Evolutionary conservation across 2,329 filamentous ascomycete genomes (phyloP).

Genomic region (Phialophora verrucosa): DNA sequence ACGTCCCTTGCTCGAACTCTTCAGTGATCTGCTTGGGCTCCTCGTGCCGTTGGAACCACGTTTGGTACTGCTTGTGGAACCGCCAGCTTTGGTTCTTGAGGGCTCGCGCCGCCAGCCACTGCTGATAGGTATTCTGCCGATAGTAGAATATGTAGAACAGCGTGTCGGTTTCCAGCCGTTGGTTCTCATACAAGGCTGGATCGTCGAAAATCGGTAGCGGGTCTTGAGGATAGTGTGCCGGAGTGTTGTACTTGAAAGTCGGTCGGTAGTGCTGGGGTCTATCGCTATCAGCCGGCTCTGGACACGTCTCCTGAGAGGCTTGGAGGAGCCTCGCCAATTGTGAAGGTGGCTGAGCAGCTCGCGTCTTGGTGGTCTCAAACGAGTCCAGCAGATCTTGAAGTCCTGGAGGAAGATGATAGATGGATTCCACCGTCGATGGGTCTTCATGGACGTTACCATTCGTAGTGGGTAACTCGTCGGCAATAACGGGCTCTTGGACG

Average conservation of each 20-base stretch:
- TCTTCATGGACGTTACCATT: conserved; percentile 61
- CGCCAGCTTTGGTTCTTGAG: conserved; percentile 98
- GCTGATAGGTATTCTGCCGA: conserved; percentile 92
- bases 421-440: conserved; percentile 71
- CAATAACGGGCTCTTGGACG: conserved; percentile 40
- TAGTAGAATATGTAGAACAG: conserved; percentile 99
- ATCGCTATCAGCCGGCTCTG: conserved; percentile 79
- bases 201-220: conserved; percentile 92
- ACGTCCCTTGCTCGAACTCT: conserved; percentile 98
- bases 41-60: conserved; percentile 98
- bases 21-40: conserved; percentile 99
- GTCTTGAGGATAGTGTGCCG: conserved; percentile 87
- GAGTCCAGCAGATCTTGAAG: conserved; percentile 89
- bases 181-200: conserved; percentile 74
- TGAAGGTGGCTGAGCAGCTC: conserved; percentile 65
- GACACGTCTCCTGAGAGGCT: conserved; percentile 73
- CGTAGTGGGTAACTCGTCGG: conserved; percentile 51
- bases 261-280: conserved; percentile 84
- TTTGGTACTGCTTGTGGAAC: conserved; percentile 99
- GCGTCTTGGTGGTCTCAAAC: conserved; percentile 81
- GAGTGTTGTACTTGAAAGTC: conserved; percentile 77
- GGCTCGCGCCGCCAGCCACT: conserved; percentile 94
- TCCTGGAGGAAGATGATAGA: conserved; percentile 89
- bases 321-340: conserved; percentile 75
- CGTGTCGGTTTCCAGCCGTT: conserved; percentile 89